Base-by-base conservation (phyloP, 345 rosid species). In the Dipteronia sinensis region DNA sequence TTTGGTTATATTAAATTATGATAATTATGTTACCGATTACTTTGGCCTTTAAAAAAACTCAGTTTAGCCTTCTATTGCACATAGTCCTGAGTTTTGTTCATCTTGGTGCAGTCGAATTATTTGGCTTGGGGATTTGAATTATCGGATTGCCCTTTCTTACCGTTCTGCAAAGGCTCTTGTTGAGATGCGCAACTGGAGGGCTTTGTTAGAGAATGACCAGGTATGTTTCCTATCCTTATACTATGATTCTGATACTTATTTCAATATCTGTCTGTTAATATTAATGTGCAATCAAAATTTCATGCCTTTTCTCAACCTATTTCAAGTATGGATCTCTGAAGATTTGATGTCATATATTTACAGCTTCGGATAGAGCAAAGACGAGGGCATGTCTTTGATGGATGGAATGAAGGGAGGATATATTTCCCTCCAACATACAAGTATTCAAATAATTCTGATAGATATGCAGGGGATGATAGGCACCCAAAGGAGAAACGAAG, bases 391-490 rank as follows among this genome's bases (percentile, higher is more conserved):
- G 93, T 92, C 25, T 96, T 96, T 80, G 88, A 88, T 82, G 98
- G 98, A 78, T 96, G 99, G 99, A 88, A 79, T 67, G 99, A 96
- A 83, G 99, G 99, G 62, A 90, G 55, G 62, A 94, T 96, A 81
- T 94, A 90, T 84, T 96, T 96, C 80, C 98, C 98, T 73, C 99
- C 99, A 0, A 96, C 99, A 38, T 97, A 97, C 93, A 97, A 97
- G 85, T 94, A 91, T 78, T 97, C 97, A 10, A 90, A 93, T 81
- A 97, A 94, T 71, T 97, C 99, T 22, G 99, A 97, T 79, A 84
- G 93, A 84, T 94, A 97, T 69, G 88, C 97, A 1, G 97, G 97
- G 53, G 95, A 94, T 69, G 92, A 88, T 72, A 88, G 93, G 77
- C 91, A 82, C 76, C 93, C 91, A 23, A 93, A 90, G 89, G 94